Evolutionary conservation across 805 yeast genomes (phyloP).

Genomic region (Lipomyces lipofer): DNA sequence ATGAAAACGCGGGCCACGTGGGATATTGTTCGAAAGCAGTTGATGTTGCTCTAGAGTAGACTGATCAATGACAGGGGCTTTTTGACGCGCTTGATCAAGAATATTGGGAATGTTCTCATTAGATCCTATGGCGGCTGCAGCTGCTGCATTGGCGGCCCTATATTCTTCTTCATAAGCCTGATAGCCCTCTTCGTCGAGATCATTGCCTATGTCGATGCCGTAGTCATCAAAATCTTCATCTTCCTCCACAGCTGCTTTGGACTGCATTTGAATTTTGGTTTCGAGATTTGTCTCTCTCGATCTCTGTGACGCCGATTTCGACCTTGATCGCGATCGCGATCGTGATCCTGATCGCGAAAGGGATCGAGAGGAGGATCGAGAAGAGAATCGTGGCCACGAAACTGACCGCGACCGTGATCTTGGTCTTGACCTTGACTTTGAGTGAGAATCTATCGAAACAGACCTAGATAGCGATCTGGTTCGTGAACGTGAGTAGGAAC

Average conservation of each 20-base stretch:
- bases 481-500: neutral
- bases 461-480: neutral
- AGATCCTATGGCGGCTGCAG: neutral
- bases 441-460: neutral
- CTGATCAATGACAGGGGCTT: neutral
- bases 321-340: neutral
- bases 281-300: neutral
- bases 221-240: conserved; percentile 10
- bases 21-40: neutral
- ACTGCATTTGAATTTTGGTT: neutral
- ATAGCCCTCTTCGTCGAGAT: conserved; percentile 17
- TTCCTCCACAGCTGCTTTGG: neutral
- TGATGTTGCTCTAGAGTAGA: neutral
- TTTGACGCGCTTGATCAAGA: too few relatives aligned
- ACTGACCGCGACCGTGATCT: neutral
- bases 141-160: neutral
- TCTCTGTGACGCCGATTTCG: neutral
- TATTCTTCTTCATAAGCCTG: neutral
- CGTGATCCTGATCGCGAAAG: conserved; percentile 7
- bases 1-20: neutral
- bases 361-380: neutral
- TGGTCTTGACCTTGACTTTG: neutral
- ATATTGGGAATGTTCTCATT: neutral
- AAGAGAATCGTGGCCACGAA: neutral
- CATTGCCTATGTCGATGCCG: conserved; percentile 23